These are phyloP conservation scores for Fraxinus platypoda DNA, from an alignment of 305 asterid species.

Conservation along the genomic window DNA sequence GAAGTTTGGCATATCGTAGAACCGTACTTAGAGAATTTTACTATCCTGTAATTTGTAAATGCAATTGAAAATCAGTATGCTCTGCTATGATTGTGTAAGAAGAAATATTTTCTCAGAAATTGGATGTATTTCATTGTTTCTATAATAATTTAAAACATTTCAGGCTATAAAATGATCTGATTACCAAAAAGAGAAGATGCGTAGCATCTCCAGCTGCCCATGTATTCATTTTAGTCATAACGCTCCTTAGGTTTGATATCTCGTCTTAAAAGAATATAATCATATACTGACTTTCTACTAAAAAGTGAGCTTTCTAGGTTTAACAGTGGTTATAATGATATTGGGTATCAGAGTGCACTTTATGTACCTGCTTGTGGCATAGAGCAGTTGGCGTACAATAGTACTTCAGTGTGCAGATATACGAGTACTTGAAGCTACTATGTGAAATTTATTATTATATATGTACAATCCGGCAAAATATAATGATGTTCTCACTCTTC, in stretches of 20 bases:
- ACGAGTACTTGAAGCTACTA: background rate
- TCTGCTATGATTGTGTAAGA: background rate
- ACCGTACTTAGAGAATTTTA: background rate
- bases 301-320: background rate
- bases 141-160: background rate
- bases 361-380: background rate
- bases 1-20: slow-evolving; percentile 9
- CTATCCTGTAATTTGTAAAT: background rate
- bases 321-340: background rate
- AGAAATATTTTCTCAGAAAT: background rate
- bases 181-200: background rate
- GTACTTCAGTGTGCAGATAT: background rate
- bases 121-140: background rate
- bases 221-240: background rate
- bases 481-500: background rate
- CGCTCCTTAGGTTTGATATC: background rate
- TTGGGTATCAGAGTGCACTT: background rate
- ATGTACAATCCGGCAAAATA: background rate
- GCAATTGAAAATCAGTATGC: background rate
- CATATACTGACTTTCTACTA: background rate
- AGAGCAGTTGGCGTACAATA: background rate
- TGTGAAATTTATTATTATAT: background rate
- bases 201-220: background rate
- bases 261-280: background rate
- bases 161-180: background rate